Percentiles rank a stretch among this genome's conserved stretches.
phyloP scores from a whole-genome alignment of 2,329 filamentous ascomycete genomes.

The Botrytis sinoallii region DNA sequence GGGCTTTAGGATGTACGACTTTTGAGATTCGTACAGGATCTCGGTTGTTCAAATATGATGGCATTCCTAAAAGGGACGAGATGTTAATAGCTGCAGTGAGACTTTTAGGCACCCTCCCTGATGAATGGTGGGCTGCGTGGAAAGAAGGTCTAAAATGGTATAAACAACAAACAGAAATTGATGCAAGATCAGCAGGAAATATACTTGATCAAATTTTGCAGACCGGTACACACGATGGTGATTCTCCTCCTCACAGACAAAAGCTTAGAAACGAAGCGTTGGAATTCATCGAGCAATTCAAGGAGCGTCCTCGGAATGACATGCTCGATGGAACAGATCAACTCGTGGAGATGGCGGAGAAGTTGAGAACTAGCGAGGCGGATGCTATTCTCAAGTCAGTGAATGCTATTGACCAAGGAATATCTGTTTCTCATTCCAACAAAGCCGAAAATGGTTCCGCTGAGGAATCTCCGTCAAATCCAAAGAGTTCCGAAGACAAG shows the following conservation, averaged over 20 bases:
- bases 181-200: conserved; percentile 16
- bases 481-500: background rate
- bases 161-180: background rate
- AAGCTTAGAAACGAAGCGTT: background rate
- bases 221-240: conserved; percentile 26
- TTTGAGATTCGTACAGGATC: conserved; percentile 26
- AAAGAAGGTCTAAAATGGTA: conserved; percentile 25
- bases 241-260: background rate
- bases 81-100: conserved; percentile 23
- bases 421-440: background rate
- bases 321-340: conserved; percentile 13
- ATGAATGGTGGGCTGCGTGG: conserved; percentile 25
- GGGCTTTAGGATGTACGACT: conserved; percentile 27
- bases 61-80: conserved; percentile 21
- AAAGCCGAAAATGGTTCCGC: background rate
- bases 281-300: background rate
- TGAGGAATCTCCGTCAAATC: conserved; percentile 3
- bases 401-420: conserved; percentile 10
- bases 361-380: conserved; percentile 24
- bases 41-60: conserved; percentile 22
- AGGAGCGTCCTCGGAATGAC: background rate
- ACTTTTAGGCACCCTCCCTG: conserved; percentile 23
- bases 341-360: conserved; percentile 21
- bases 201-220: conserved; percentile 24
- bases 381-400: conserved; percentile 18